Evolutionary conservation across 257 asterid species (phyloP).

Genomic region (Solanum pennellii): DNA sequence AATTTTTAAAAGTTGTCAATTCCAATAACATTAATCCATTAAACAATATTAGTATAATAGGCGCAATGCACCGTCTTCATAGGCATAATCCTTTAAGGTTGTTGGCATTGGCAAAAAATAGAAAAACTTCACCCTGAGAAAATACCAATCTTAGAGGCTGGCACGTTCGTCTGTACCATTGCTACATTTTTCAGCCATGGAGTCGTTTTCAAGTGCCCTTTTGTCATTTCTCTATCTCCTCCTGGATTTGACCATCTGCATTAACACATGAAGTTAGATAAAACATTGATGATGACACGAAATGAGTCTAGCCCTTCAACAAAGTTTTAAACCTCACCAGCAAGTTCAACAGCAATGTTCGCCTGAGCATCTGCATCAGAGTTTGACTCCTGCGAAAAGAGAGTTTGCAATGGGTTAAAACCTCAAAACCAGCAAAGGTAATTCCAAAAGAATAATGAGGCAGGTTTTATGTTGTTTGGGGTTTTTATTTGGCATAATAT

Average conservation of each 20-base stretch:
- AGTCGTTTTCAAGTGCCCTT: not conserved
- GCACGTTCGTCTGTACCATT: not conserved
- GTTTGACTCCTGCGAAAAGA: slow-evolving; percentile 49
- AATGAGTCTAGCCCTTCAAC: not conserved
- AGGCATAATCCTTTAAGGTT: not conserved
- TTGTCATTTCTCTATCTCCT: slow-evolving; percentile 43
- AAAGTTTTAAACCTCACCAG: slow-evolving; percentile 35
- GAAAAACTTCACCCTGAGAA: not conserved
- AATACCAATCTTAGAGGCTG: not conserved
- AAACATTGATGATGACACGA: not conserved
- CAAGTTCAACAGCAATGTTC: slow-evolving; percentile 74
- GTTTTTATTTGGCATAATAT: no score
- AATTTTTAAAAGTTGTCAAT: not conserved
- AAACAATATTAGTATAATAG: not conserved
- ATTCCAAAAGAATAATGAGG: not conserved
- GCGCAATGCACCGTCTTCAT: not conserved
- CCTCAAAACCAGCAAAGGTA: not conserved
- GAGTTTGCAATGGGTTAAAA: not conserved
- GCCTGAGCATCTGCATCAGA: slow-evolving; percentile 93
- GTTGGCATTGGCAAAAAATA: not conserved
- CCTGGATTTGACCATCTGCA: slow-evolving; percentile 74
- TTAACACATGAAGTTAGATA: not conserved
- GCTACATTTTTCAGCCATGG: not conserved
- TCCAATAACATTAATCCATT: not conserved
- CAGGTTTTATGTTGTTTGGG: not conserved